phyloP scores from a whole-genome alignment of 1,284 basidiomycete genomes.

The Sanghuangporus baumii region DNA sequence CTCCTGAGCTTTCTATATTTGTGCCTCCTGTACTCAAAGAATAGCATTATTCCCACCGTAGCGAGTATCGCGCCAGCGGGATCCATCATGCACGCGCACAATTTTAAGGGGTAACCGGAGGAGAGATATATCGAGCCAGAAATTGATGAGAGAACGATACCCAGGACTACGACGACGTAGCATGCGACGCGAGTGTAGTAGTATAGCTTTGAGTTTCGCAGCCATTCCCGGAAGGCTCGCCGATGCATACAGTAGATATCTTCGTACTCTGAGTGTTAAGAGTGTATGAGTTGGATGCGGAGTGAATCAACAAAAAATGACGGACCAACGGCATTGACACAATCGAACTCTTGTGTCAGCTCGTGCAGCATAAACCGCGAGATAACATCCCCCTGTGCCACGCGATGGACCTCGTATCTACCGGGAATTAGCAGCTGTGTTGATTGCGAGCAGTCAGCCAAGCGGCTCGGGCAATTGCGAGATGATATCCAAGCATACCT shows the following conservation, averaged over 20 bases:
- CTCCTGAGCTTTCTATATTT: not conserved
- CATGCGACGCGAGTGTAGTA: not conserved
- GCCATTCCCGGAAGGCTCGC: conserved; percentile 11
- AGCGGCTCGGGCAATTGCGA: not conserved
- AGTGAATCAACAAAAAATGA: not conserved
- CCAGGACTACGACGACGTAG: not conserved
- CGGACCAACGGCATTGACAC: conserved; percentile 9
- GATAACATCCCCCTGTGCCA: not conserved
- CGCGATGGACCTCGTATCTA: not conserved
- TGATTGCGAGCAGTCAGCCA: not conserved
- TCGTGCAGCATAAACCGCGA: conserved; percentile 1
- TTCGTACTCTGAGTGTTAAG: conserved; percentile 3
- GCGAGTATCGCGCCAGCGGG: not conserved
- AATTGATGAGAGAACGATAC: not conserved
- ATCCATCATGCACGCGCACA: not conserved
- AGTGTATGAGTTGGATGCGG: not conserved
- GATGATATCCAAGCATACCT: not conserved
- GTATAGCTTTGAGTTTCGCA: not conserved
- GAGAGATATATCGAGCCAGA: not conserved
- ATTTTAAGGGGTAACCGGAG: not conserved
- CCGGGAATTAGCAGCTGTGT: conserved; percentile 2
- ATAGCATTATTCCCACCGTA: not conserved
- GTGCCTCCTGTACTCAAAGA: not conserved
- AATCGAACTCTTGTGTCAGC: not conserved
- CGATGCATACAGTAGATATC: conserved; percentile 7